Evolutionary conservation across 495 filamentous ascomycete genomes (phyloP), one percentile per base, ranked within the genome.

Genomic region (Tuber umbilicatum): DNA sequence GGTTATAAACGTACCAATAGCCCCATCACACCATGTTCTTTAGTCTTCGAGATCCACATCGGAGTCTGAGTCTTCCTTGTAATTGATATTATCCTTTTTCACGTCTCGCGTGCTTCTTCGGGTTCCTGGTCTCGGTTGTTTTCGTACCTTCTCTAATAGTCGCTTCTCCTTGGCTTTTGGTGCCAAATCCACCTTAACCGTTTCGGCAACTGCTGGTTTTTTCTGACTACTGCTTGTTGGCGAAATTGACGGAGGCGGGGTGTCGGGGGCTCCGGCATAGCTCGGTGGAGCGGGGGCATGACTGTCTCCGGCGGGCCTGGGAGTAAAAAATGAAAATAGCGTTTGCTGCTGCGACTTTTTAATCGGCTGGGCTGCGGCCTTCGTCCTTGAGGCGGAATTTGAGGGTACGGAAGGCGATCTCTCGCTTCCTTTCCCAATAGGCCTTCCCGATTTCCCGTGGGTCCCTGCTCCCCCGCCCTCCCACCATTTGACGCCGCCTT

Each of bases 41-140:
- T 60, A 78, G 74, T 55, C 77, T 12, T 78, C 77, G 17, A 79
- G 77, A 70, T 79, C 77, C 31, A 79, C 74, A 74, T 79, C 77
- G 41, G 77, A 79, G 43, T 79, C 76, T 47, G 77, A 79, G 68
- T 79, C 77, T 70, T 79, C 77, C 43, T 76, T 77, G 69, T 79
- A 79, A 31, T 79, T 79, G 73, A 79, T 73, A 69, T 72, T 79
- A 45, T 71, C 77, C 45, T 76, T 78, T 19, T 76, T 79, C 31
- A 78, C 72, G 17, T 79, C 77, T 67, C 77, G 45, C 69, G 70
- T 73, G 37, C 77, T 79, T 68, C 78, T 79, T 19, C 77, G 70
- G 12, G 77, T 79, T 5, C 77, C 77, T 38, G 71, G 69, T 70
- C 77, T 78, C 70, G 39, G 72, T 39, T 55, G 77, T 69, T 71